Evolutionary conservation across 1,139 yeast species (phyloP).

Genomic region (Kodamaea suecica): DNA sequence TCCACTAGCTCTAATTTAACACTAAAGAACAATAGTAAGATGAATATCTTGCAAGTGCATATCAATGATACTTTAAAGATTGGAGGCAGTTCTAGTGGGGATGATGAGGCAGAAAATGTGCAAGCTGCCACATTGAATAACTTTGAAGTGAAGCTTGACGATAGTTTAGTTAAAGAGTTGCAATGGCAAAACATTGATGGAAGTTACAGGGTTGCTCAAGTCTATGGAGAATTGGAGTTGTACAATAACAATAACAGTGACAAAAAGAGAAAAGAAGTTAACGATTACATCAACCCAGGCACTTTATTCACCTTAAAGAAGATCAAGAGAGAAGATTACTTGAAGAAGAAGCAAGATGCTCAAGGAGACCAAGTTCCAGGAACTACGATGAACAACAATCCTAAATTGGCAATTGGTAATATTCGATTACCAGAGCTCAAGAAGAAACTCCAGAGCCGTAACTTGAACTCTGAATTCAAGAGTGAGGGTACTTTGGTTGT

Average conservation of each 20-base stretch:
- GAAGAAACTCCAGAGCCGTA: conserved; percentile 53
- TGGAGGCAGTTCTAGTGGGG: conserved; percentile 42
- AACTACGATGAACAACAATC: conserved; percentile 19
- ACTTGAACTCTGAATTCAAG: conserved; percentile 79
- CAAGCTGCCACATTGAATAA: conserved; percentile 49
- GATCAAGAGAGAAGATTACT: conserved; percentile 18
- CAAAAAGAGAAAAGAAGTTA: conserved; percentile 18
- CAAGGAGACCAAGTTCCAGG: conserved; percentile 9
- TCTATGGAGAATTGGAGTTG: conserved; percentile 64
- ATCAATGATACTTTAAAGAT: conserved; percentile 46
- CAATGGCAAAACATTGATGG: conserved; percentile 86
- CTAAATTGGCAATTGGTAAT: conserved; percentile 79
- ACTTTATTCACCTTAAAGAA: conserved; percentile 39
- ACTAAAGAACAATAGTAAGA: conserved; percentile 16
- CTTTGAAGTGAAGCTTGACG: conserved; percentile 70
- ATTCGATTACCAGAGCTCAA: conserved; percentile 79
- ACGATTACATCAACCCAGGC: conserved; percentile 33
- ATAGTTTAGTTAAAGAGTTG: conserved; percentile 56
- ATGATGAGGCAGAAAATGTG: conserved; percentile 18
- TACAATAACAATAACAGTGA: conserved; percentile 20
- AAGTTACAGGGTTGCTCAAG: conserved; percentile 79
- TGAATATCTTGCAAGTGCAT: conserved; percentile 33
- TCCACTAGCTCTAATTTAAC: conserved; percentile 11
- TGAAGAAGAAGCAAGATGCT: conserved; percentile 12
- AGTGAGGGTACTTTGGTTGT: conserved; percentile 93